Percentiles rank a stretch among this genome's conserved stretches.
phyloP scores from a whole-genome alignment of 345 rosid species.

The Acer campestre region DNA sequence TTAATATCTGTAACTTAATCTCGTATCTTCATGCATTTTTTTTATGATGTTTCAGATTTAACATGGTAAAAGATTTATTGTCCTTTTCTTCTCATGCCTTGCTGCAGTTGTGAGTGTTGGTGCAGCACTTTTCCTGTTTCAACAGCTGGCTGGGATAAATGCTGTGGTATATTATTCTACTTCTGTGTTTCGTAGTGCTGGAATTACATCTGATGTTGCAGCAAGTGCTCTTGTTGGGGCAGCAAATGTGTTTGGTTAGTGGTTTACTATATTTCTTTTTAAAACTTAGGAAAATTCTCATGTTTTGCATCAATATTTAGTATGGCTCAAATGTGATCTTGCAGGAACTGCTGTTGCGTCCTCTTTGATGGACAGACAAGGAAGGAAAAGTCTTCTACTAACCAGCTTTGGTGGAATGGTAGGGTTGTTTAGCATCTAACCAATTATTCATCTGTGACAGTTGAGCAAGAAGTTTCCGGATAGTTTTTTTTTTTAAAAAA shows the following conservation, averaged over 20 bases:
- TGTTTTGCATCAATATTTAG: not conserved
- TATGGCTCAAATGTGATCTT: conserved; percentile 19
- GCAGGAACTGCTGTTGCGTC: conserved; percentile 96
- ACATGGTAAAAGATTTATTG: not conserved
- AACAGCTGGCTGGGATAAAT: conserved; percentile 97
- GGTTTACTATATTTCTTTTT: not conserved
- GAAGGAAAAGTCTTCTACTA: conserved; percentile 89
- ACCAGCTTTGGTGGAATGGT: conserved; percentile 97
- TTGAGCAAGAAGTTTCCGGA: conserved; percentile 1
- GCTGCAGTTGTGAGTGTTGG: conserved; percentile 96
- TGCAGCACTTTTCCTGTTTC: conserved; percentile 96
- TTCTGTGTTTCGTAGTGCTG: conserved; percentile 90
- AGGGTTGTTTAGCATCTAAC: conserved; percentile 15
- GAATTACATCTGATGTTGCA: conserved; percentile 93
- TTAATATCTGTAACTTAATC: not conserved
- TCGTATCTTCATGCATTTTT: not conserved
- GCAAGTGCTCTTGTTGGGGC: conserved; percentile 99
- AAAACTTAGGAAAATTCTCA: not conserved
- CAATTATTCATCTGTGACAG: not conserved
- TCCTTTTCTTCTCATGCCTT: conserved; percentile 13
- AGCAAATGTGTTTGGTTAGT: conserved; percentile 87
- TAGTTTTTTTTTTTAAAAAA: too few species aligned
- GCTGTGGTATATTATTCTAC: conserved; percentile 99
- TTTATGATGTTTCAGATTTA: not conserved
- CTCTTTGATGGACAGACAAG: conserved; percentile 95